Evolutionary conservation across 2,329 filamentous ascomycete species (phyloP), one percentile per base, ranked within the genome.

Genomic region (Tricladium varicosporioides): DNA sequence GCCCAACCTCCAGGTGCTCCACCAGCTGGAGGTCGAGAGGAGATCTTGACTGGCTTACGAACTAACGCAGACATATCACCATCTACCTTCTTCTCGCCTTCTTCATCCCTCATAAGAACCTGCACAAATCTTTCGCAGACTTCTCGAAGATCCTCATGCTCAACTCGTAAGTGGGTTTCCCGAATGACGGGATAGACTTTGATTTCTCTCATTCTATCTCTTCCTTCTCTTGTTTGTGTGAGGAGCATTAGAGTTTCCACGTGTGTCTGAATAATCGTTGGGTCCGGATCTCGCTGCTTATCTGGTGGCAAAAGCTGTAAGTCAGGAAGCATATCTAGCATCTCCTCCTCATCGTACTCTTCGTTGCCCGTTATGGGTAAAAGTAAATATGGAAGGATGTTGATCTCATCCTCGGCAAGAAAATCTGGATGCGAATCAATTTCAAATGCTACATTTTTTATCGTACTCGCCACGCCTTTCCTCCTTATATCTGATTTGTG

Each of bases 361-460:
- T 97, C 94, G 33, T 82, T 86, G 0, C 93, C 93, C 67, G 88
- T 93, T 48, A 97, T 86, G 0, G 94, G 93, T 5, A 97, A 80
- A 9, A 99, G 76, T 14, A 97, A 78, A 72, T 97, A 97, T 0
- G 93, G 92, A 4, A 97, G 76, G 14, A 97, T 81, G 66, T 96
- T 88, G 50, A 92, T 85, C 42, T 86, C 85, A 15, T 86, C 82
- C 51, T 89, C 85, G 0, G 82, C 80, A 47, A 97, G 74, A 53
- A 96, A 86, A 1, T 80, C 75, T 0, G 83, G 77, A 67, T 97
- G 93, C 0, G 87, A 82, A 2, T 83, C 74, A 5, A 93, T 75
- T 67, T 95, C 89, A 70, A 99, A 97, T 5, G 91, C 86, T 31
- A 90, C 85, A 70, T 99, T 99, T 74, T 97, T 97, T 71, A 99